Evolutionary conservation across 2,329 filamentous ascomycete species (phyloP).

Genomic region (Xylaria sp.): DNA sequence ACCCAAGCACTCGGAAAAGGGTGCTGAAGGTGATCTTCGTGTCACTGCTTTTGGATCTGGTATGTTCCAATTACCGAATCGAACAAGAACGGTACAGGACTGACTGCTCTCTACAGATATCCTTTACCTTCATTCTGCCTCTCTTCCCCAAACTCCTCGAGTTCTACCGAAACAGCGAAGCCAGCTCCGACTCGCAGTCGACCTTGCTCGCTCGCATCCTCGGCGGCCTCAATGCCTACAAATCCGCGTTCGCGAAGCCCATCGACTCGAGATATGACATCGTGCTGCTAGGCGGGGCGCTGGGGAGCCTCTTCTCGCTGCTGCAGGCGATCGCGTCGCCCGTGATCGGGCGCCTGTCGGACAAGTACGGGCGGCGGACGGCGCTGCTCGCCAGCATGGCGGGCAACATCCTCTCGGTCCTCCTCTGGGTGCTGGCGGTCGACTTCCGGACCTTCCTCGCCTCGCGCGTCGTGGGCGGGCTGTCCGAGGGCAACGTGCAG

Average conservation of each 20-base stretch:
- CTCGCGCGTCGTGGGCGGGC: slow-evolving; percentile 86
- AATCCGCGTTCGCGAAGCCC: slow-evolving; percentile 85
- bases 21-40: slow-evolving; percentile 87
- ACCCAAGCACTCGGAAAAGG: slow-evolving; percentile 64
- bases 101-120: slow-evolving; percentile 64
- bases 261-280: slow-evolving; percentile 98
- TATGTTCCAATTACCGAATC: slow-evolving; percentile 48
- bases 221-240: slow-evolving; percentile 87
- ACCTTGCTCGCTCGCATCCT: slow-evolving; percentile 76
- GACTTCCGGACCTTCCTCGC: slow-evolving; percentile 96
- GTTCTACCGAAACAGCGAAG: slow-evolving; percentile 90
- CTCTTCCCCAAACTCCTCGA: slow-evolving; percentile 94
- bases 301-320: slow-evolving; percentile 89
- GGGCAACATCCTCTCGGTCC: slow-evolving; percentile 90
- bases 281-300: slow-evolving; percentile 87
- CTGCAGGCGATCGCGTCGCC: slow-evolving; percentile 92
- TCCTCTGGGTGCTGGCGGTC: slow-evolving; percentile 89
- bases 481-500: slow-evolving; percentile 97
- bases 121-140: slow-evolving; percentile 97
- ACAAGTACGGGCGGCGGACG: slow-evolving; percentile 82
- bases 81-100: slow-evolving; percentile 13
- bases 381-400: slow-evolving; percentile 89
- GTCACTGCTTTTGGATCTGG: slow-evolving; percentile 86
- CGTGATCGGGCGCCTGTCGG: slow-evolving; percentile 85
- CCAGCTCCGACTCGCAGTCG: slow-evolving; percentile 46